Conservation (phyloP, 23 red algal species). For the Chondrus crispus region DNA sequence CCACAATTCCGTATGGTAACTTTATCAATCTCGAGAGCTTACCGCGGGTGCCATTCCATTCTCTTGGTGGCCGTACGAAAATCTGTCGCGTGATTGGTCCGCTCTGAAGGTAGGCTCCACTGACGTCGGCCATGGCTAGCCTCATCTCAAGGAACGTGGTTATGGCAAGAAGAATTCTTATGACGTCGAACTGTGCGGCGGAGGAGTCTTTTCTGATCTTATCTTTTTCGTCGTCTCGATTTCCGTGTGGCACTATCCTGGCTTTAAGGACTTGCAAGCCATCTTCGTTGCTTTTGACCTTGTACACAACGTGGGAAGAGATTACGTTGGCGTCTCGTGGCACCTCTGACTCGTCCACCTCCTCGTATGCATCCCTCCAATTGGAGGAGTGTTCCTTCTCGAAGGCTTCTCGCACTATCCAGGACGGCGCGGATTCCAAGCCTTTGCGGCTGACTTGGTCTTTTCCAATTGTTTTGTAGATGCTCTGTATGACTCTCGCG, state of each 20-base stretch:
- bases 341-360: neutral
- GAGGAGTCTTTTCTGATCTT: slow-evolving; percentile 32
- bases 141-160: neutral
- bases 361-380: neutral
- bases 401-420: slow-evolving; percentile 18
- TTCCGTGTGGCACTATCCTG: neutral
- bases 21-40: neutral
- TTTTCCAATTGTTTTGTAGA: neutral
- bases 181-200: neutral
- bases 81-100: slow-evolving; percentile 2
- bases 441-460: neutral
- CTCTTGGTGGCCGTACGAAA: neutral
- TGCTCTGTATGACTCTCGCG: neutral
- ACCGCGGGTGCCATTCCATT: neutral
- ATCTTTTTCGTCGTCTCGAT: slow-evolving; percentile 26
- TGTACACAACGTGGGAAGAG: slow-evolving; percentile 19
- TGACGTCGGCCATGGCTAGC: neutral
- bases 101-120: neutral
- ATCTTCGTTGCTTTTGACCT: slow-evolving; percentile 33
- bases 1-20: neutral
- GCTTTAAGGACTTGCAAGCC: neutral
- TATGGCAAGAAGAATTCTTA: neutral
- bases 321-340: slow-evolving; percentile 26
- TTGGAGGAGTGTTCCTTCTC: slow-evolving; percentile 11
- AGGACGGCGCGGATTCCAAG: slow-evolving; percentile 11